Conservation (phyloP, 176 grass and related monocot genomes). For the Dactylis glomerata region DNA sequence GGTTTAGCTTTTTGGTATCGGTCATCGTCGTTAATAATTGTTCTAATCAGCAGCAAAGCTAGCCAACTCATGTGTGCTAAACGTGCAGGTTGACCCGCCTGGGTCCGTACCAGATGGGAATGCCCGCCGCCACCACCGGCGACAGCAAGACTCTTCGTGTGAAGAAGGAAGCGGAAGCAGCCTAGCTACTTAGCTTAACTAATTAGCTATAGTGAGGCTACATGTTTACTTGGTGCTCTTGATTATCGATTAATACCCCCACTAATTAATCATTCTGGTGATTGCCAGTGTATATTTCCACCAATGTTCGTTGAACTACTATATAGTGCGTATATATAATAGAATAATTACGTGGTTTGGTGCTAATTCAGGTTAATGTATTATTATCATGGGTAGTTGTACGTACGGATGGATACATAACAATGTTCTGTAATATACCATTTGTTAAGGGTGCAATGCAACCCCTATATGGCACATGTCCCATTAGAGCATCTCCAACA, state of each 20-base stretch:
- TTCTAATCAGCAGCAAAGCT: neutral
- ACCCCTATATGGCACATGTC: too few relatives aligned
- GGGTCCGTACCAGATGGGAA: constrained; percentile 42
- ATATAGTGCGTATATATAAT: neutral
- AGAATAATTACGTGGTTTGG: neutral
- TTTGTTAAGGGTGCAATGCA: too few relatives aligned
- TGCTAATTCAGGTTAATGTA: too few relatives aligned
- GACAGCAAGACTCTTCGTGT: neutral
- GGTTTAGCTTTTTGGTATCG: neutral
- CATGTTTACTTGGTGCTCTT: constrained; percentile 14
- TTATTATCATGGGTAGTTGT: too few relatives aligned
- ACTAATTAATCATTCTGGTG: neutral
- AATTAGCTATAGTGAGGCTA: neutral
- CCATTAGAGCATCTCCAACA: too few relatives aligned
- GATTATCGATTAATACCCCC: neutral
- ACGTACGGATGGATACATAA: neutral
- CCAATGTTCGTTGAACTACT: neutral
- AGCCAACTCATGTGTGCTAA: neutral
- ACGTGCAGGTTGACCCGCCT: constrained; percentile 53
- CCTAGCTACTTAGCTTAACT: neutral
- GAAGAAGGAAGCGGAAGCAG: constrained; percentile 29
- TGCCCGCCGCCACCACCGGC: neutral
- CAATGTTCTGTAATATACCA: too few relatives aligned
- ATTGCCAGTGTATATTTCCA: neutral
- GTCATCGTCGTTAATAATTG: neutral